Conservation (phyloP, 2,329 filamentous ascomycete species). For the Epichloe aotearoae region DNA sequence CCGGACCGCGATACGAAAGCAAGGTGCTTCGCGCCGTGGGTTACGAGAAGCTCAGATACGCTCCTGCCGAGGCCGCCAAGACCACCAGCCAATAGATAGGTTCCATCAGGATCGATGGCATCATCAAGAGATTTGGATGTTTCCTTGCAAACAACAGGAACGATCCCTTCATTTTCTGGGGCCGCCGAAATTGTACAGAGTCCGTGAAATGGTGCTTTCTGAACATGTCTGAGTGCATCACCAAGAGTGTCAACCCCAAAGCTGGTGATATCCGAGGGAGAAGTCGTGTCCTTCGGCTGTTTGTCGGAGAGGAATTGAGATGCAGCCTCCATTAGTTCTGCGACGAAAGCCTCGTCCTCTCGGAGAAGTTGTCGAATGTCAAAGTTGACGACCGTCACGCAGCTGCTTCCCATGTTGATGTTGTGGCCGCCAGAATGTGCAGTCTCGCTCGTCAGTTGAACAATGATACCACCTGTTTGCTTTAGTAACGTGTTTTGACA, state of each 20-base stretch:
- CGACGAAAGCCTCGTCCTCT: slow-evolving; percentile 20
- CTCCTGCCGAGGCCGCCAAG: slow-evolving; percentile 43
- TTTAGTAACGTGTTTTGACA: not conserved
- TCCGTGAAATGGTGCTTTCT: slow-evolving; percentile 15
- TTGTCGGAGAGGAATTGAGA: slow-evolving; percentile 3
- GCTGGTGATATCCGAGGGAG: not conserved
- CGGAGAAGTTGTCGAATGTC: slow-evolving; percentile 20
- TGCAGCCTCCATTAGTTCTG: slow-evolving; percentile 14
- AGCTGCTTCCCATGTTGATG: slow-evolving; percentile 1
- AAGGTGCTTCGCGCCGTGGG: slow-evolving; percentile 36
- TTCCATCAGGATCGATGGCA: slow-evolving; percentile 22
- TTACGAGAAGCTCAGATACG: slow-evolving; percentile 36
- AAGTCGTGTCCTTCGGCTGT: not conserved
- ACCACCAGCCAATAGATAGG: slow-evolving; percentile 44
- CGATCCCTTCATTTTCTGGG: slow-evolving; percentile 4
- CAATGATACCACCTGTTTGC: slow-evolving; percentile 18
- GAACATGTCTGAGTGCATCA: slow-evolving; percentile 15
- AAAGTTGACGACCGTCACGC: slow-evolving; percentile 19
- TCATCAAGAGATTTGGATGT: slow-evolving; percentile 15
- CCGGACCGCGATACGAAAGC: slow-evolving; percentile 41
- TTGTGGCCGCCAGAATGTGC: slow-evolving; percentile 6
- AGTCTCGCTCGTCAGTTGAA: slow-evolving; percentile 18
- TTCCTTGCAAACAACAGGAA: slow-evolving; percentile 13
- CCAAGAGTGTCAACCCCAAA: slow-evolving; percentile 13
- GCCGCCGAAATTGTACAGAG: slow-evolving; percentile 9